Evolutionary conservation across 148 eudicot species (phyloP), one percentile per base, ranked within the genome.

Genomic region (Camellia japonica): DNA sequence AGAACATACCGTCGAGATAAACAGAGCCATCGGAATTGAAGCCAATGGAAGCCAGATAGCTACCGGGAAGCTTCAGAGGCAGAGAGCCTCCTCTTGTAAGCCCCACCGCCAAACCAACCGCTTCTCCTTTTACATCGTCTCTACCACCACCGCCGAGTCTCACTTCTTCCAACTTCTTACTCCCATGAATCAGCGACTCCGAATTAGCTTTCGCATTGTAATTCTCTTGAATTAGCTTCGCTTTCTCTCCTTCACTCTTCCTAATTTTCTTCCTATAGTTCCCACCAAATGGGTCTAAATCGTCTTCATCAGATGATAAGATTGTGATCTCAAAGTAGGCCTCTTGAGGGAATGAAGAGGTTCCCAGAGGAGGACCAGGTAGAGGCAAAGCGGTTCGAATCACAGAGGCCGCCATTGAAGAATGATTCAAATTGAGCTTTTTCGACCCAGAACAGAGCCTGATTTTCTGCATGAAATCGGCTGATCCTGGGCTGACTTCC

Each of bases 261-360:
- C 43, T 61, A 12, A 56, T 68, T 20, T 44, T 72, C 49, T 60
- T 30, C 19, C 65, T 73, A 41, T 41, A 2, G 13, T 20, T 70
- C 38, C 73, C 55, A 6, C 75, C 78, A 72, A 60, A 65, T 42
- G 69, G 43, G 19, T 79, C 85, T 42, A 73, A 55, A 20, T 82
- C 68, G 44, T 74, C 69, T 13, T 60, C 90, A 1, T 46, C 15
- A 1, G 43, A 60, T 10, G 69, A 30, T 76, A 90, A 55, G 0
- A 93, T 71, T 16, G 79, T 92, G 20, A 95, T 87, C 78, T 95
- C 99, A 59, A 95, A 92, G 75, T 93, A 95, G 7, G 98, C 97
- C 60, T 95, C 97, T 59, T 92, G 93, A 0, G 99, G 99, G 38
- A 95, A 95, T 7, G 91, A 87, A 7, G 88, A 76, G 49, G 78